Conservation (phyloP, 306 rosid species). For the Malus orientalis region DNA sequence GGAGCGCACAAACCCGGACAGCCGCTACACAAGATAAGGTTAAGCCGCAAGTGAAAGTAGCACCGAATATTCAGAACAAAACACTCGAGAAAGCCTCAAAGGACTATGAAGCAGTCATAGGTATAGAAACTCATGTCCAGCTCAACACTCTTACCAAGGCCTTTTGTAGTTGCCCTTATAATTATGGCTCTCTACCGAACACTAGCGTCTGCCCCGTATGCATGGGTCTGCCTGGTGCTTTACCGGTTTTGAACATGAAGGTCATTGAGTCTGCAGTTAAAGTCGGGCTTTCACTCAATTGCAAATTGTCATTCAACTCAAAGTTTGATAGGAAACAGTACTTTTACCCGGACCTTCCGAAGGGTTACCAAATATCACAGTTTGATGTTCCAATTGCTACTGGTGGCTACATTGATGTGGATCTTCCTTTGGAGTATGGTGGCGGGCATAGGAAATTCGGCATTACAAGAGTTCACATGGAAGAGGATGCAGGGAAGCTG, state of each 20-base stretch:
- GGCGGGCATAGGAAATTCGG: conserved; percentile 91
- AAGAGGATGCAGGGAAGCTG: conserved; percentile 97
- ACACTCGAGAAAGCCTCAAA: conserved; percentile 42
- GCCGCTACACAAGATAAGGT: conserved; percentile 51
- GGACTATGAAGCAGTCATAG: conserved; percentile 74
- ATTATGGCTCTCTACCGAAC: conserved; percentile 71
- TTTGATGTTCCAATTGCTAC: conserved; percentile 84
- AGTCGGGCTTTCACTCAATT: conserved; percentile 79
- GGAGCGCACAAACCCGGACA: conserved; percentile 52
- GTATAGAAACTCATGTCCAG: conserved; percentile 93
- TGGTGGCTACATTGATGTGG: conserved; percentile 69
- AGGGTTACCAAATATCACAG: conserved; percentile 96
- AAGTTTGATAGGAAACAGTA: conserved; percentile 96
- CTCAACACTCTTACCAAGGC: conserved; percentile 85
- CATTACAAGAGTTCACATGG: conserved; percentile 96
- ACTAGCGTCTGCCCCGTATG: conserved; percentile 74
- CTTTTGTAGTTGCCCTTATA: conserved; percentile 76
- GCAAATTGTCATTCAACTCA: conserved; percentile 67
- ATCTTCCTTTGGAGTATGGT: conserved; percentile 79
- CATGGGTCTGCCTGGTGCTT: conserved; percentile 94
- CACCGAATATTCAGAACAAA: conserved; percentile 38
- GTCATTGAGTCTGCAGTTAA: conserved; percentile 70
- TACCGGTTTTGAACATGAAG: conserved; percentile 77
- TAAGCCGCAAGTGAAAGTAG: conserved; percentile 31
- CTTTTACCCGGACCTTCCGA: conserved; percentile 92